Base-by-base conservation (phyloP, 1,284 basidiomycete species). In the Ganoderma boninense region DNA sequence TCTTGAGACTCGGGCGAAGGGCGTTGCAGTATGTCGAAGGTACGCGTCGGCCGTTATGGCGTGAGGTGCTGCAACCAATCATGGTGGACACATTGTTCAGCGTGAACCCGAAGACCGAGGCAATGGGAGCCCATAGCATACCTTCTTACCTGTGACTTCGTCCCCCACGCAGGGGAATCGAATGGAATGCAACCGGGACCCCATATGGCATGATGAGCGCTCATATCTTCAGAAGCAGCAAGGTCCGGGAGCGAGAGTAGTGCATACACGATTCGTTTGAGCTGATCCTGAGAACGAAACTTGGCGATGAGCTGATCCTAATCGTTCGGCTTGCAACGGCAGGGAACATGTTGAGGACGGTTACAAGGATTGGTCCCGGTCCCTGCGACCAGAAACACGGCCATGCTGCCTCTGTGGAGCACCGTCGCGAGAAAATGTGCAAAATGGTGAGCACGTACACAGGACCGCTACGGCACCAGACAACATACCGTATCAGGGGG, bases 11-110 rank as follows among this genome's bases (percentile, higher is more conserved):
- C 26, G 63, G 13, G 20, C 66, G 29, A 57, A 40, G 49, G 10
- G 40, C 14, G 11, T 32, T 52, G 44, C 46, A 44, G 18, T 44
- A 46, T 43, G 23, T 43, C 42, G 64, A 70, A 65, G 49, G 60
- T 65, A 49, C 63, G 62, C 62, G 59, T 68, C 38, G 60, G 43
- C 60, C 2, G 40, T 38, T 4, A 16, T n/a, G 20, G 54, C 32
- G 23, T 44, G 20, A 20, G 26, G 1, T 4, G 38, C 44, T 62
- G 10, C 23, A 35, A 44, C 69, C 69, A 71, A 71, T 71, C 69
- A 40, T 44, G 26, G 14, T 2, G 10, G 10, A 42, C 46, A 56
- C 18, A 68, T 68, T 65, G 66, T 20, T 38, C 59, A 62, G 44
- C 57, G 66, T 65, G 57, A 62, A 54, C 32, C 11, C 29, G 26